Percentiles rank a stretch among this genome's conserved stretches.
Conservation (phyloP, 768 basidiomycete species). For the Paxillus involutus region DNA sequence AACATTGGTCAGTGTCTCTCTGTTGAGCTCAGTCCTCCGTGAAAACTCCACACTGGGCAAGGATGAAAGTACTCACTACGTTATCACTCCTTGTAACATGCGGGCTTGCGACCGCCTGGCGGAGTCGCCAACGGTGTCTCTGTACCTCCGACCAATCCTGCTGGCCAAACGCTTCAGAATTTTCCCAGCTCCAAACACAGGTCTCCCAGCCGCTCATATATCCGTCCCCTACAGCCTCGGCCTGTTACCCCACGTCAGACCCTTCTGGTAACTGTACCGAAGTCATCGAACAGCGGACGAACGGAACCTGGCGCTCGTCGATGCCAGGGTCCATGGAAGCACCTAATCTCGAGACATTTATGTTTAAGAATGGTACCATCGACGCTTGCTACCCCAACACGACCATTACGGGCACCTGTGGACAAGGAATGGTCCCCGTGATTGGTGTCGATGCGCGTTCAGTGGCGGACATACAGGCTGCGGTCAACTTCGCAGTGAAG, state of each 20-base stretch:
- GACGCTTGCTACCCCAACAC: too few relatives aligned
- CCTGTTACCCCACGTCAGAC: constrained; percentile 39
- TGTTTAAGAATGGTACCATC: too few relatives aligned
- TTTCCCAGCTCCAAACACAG: constrained; percentile 32
- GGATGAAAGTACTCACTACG: neutral
- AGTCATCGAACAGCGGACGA: constrained; percentile 23
- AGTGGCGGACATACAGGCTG: too few relatives aligned
- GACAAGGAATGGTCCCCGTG: too few relatives aligned
- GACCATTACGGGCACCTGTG: too few relatives aligned
- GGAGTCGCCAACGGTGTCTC: constrained; percentile 22
- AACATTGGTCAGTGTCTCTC: too few relatives aligned
- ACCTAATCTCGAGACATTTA: too few relatives aligned
- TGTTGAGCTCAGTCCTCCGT: too few relatives aligned
- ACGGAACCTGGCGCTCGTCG: constrained; percentile 42
- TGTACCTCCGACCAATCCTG: constrained; percentile 39
- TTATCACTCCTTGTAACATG: neutral
- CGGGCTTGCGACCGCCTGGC: neutral
- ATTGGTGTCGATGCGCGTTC: too few relatives aligned
- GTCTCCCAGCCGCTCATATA: constrained; percentile 45
- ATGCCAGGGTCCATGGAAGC: constrained; percentile 42
- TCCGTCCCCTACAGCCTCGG: constrained; percentile 39
- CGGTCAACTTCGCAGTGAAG: too few relatives aligned
- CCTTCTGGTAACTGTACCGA: constrained; percentile 40
- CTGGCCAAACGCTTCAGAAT: constrained; percentile 40
- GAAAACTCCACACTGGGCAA: too few relatives aligned